Evolutionary conservation across 2,329 filamentous ascomycete genomes (phyloP).

Genomic region (Stagonosporopsis tanaceti): DNA sequence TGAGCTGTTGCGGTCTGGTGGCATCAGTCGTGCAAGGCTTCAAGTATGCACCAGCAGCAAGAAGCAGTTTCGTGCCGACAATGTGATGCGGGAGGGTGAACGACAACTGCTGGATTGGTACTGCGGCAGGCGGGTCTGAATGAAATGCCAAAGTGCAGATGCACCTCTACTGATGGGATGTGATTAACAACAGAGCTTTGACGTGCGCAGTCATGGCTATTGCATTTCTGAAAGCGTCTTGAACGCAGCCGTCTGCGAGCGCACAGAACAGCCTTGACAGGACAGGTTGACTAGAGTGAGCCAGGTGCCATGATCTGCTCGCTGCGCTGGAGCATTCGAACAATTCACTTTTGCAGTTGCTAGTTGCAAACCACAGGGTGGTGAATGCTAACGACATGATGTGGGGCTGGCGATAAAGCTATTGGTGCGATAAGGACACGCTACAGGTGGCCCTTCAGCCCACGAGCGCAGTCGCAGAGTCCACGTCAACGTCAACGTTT

Average conservation of each 20-base stretch:
- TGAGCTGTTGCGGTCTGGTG: neutral
- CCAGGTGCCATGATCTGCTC: too few species aligned
- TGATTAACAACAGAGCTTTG: too few species aligned
- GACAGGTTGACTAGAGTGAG: too few species aligned
- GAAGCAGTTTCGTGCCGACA: neutral
- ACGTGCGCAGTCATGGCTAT: too few species aligned
- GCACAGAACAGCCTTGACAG: too few species aligned
- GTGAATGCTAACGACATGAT: constrained; percentile 1
- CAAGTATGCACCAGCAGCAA: neutral
- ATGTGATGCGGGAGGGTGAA: neutral
- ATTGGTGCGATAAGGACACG: neutral
- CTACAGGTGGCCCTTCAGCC: constrained; percentile 7
- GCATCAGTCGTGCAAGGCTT: neutral
- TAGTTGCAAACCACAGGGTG: neutral
- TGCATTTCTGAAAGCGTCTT: too few species aligned
- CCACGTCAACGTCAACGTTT: constrained; percentile 30
- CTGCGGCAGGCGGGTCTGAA: too few species aligned
- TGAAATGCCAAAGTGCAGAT: too few species aligned
- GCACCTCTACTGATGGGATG: too few species aligned
- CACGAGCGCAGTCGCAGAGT: constrained; percentile 20
- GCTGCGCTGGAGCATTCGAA: neutral
- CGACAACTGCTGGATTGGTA: too few species aligned
- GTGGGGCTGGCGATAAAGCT: constrained; percentile 12
- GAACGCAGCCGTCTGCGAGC: too few species aligned
- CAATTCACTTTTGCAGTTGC: neutral